phyloP scores from a whole-genome alignment of 352 stramenopile genomes.

The Phytopythium litorale region DNA sequence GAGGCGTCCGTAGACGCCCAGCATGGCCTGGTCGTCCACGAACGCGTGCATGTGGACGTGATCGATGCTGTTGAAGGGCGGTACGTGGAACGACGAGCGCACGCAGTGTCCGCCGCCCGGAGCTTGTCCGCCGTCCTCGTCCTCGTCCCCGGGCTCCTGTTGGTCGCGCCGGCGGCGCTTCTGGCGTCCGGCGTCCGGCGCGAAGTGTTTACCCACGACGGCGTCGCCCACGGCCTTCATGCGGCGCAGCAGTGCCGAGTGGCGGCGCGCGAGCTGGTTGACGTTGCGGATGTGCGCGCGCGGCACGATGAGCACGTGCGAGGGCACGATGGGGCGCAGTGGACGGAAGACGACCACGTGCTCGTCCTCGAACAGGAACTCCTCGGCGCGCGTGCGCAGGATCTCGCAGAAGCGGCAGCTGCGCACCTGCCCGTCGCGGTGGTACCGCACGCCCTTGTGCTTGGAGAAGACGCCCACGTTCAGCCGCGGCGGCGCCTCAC shows the following conservation, averaged over 20 bases:
- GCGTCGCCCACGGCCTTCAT: conserved; percentile 61
- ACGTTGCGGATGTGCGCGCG: conserved; percentile 79
- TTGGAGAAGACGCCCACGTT: conserved; percentile 48
- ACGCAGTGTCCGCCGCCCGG: conserved; percentile 17
- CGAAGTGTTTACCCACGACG: conserved; percentile 26
- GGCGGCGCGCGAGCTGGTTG: conserved; percentile 44
- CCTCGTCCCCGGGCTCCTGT: background rate
- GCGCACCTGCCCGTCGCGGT: conserved; percentile 45
- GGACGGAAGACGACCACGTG: conserved; percentile 75
- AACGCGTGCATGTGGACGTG: conserved; percentile 90
- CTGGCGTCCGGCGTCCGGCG: background rate
- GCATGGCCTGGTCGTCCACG: conserved; percentile 22
- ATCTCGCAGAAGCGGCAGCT: conserved; percentile 85
- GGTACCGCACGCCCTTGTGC: conserved; percentile 72
- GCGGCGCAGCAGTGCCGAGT: conserved; percentile 48
- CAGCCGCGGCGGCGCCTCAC: conserved; percentile 18
- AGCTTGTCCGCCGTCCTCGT: conserved; percentile 12
- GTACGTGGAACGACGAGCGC: conserved; percentile 80
- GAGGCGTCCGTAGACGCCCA: conserved; percentile 59
- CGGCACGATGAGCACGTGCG: conserved; percentile 78
- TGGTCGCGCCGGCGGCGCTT: background rate
- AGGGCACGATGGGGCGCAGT: conserved; percentile 58
- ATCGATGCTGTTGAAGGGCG: conserved; percentile 89
- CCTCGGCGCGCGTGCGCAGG: conserved; percentile 43
- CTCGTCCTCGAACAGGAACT: conserved; percentile 78